Percentiles rank a stretch among this genome's conserved stretches.
These are phyloP conservation scores for Gloeophyllum trabeum DNA, from an alignment of 768 basidiomycete species.

Conservation along the genomic window DNA sequence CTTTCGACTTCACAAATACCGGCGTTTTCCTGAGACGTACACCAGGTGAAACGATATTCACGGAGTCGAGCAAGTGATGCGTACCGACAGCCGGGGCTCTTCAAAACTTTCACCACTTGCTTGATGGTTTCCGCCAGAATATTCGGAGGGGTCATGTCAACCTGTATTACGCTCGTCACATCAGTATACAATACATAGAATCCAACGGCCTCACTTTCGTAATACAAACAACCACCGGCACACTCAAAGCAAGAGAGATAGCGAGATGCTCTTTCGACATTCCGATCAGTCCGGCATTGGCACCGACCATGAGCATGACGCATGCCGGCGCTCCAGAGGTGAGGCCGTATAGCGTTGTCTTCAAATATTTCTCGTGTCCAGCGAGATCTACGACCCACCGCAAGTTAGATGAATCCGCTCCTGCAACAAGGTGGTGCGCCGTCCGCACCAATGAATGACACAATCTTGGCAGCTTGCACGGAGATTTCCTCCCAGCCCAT, in stretches of 20 bases:
- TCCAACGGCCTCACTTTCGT: constrained; percentile 84
- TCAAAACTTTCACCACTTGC: constrained; percentile 87
- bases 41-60: neutral
- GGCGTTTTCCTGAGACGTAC: constrained; percentile 54
- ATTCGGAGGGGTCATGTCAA: constrained; percentile 96
- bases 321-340: constrained; percentile 92
- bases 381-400: constrained; percentile 62
- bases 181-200: neutral
- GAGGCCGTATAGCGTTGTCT: constrained; percentile 90
- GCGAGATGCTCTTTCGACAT: constrained; percentile 97
- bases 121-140: constrained; percentile 85
- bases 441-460: constrained; percentile 75
- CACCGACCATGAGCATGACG: constrained; percentile 88
- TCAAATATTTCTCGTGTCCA: constrained; percentile 87
- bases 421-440: neutral
- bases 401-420: neutral
- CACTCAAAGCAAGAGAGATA: constrained; percentile 85
- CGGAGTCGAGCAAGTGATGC: constrained; percentile 9
- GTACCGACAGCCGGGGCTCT: constrained; percentile 86
- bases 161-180: constrained; percentile 27
- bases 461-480: constrained; percentile 77
- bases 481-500: constrained; percentile 96
- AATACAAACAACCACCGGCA: constrained; percentile 88
- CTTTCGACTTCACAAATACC: constrained; percentile 74
- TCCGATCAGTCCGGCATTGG: constrained; percentile 83